Conservation (phyloP, 2,329 filamentous ascomycete genomes). For the Beauveria rudraprayagi region DNA sequence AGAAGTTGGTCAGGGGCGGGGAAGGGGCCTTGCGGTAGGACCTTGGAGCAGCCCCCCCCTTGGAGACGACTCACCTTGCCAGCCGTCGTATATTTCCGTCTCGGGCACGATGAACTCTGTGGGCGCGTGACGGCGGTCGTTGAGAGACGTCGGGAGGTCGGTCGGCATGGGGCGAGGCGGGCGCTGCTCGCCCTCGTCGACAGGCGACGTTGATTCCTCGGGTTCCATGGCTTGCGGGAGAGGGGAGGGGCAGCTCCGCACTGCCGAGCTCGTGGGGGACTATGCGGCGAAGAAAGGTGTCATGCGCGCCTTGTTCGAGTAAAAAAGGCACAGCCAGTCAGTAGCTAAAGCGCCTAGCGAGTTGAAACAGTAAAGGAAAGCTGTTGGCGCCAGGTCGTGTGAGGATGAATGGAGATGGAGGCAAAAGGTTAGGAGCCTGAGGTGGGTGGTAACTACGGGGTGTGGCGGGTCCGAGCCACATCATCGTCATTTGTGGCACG, state of each 20-base stretch:
- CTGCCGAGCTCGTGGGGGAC: conserved; percentile 26
- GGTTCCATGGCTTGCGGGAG: conserved; percentile 45
- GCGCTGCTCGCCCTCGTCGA: conserved; percentile 29
- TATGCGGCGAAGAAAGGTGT: conserved; percentile 1
- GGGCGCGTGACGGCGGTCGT: conserved; percentile 70
- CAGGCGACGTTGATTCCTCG: conserved; percentile 38
- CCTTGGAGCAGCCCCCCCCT: background rate
- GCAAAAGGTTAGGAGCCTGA: background rate
- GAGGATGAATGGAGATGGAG: conserved; percentile 3
- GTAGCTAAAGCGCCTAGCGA: background rate
- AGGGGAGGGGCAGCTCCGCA: conserved; percentile 30
- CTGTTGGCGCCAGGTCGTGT: background rate
- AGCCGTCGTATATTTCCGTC: conserved; percentile 97
- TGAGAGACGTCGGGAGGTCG: conserved; percentile 84
- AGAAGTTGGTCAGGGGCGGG: conserved; percentile 16
- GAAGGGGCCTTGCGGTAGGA: conserved; percentile 6
- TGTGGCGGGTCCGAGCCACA: conserved; percentile 11
- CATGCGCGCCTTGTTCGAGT: background rate
- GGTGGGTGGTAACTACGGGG: background rate
- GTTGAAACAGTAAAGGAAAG: background rate
- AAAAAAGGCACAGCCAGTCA: background rate
- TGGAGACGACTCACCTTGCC: conserved; percentile 62
- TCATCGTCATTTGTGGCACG: conserved; percentile 4
- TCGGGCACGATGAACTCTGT: conserved; percentile 59
- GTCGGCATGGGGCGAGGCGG: conserved; percentile 54